phyloP scores from a whole-genome alignment of 108 stramenopile species.

The Cyclostephanos tholiformis region DNA sequence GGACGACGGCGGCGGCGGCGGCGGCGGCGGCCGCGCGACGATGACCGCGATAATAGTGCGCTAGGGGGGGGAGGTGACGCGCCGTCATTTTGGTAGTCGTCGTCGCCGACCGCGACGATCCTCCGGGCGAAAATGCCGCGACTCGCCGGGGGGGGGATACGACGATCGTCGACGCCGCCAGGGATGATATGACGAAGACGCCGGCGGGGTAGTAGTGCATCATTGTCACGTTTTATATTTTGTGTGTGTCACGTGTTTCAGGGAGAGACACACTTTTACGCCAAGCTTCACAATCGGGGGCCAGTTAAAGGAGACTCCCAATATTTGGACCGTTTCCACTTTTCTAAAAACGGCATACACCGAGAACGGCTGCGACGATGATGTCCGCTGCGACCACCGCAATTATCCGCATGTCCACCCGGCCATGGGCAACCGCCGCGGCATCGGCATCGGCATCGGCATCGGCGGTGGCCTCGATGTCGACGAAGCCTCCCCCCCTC shows the following conservation, averaged over 20 bases:
- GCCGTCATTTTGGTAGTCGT: not conserved
- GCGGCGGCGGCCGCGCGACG: too few species aligned
- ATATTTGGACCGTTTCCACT: too few species aligned
- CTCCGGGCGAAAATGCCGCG: not conserved
- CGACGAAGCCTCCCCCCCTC: not conserved
- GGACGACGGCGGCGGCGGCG: not conserved
- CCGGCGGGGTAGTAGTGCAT: not conserved
- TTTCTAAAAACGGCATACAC: too few species aligned
- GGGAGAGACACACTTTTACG: too few species aligned
- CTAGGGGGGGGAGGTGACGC: too few species aligned
- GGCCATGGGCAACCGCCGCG: not conserved
- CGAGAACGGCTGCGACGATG: not conserved
- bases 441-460: not conserved
- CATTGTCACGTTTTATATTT: not conserved
- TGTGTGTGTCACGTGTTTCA: too few species aligned
- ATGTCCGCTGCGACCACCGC: not conserved
- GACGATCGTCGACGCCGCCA: not conserved
- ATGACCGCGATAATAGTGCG: too few species aligned
- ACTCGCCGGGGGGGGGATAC: not conserved
- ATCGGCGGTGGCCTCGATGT: not conserved
- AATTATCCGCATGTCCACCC: constrained; percentile 4
- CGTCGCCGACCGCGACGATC: not conserved
- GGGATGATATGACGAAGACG: constrained; percentile 1
- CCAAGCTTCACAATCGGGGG: too few species aligned
- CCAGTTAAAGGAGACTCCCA: too few species aligned